Conservation (phyloP, 805 yeast species). For the Candida glaebosa region DNA sequence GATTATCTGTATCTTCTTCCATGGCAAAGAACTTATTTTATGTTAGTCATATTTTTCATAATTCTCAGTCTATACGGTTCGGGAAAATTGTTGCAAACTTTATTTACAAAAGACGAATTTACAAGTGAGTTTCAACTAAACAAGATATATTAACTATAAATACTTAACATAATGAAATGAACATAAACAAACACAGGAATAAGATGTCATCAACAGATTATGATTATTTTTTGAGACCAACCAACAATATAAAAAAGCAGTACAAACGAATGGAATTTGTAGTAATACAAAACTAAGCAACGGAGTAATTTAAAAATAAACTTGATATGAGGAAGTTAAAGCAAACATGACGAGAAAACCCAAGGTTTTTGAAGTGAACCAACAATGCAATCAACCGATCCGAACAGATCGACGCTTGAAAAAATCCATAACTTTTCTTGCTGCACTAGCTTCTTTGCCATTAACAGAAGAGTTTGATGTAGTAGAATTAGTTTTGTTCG, state of each 20-base stretch:
- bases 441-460: slow-evolving; percentile 65
- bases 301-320: too few relatives aligned
- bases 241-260: neutral
- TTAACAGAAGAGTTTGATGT: slow-evolving; percentile 20
- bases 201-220: neutral
- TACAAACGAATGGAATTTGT: too few relatives aligned
- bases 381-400: slow-evolving; percentile 15
- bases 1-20: neutral
- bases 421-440: slow-evolving; percentile 74
- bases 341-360: neutral
- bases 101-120: too few relatives aligned
- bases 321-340: neutral
- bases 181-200: neutral
- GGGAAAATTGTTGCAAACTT: too few relatives aligned
- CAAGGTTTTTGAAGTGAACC: neutral
- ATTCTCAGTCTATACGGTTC: too few relatives aligned
- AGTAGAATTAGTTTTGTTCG: slow-evolving; percentile 18
- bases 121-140: too few relatives aligned
- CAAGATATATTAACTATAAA: neutral
- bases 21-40: neutral
- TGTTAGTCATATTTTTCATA: slow-evolving; percentile 1
- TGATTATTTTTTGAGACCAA: neutral
- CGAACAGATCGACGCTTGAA: slow-evolving; percentile 59
- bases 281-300: too few relatives aligned
- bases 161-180: neutral